Conservation (phyloP, 2,329 filamentous ascomycete species). For the Ceratocystis diversiconidia region DNA sequence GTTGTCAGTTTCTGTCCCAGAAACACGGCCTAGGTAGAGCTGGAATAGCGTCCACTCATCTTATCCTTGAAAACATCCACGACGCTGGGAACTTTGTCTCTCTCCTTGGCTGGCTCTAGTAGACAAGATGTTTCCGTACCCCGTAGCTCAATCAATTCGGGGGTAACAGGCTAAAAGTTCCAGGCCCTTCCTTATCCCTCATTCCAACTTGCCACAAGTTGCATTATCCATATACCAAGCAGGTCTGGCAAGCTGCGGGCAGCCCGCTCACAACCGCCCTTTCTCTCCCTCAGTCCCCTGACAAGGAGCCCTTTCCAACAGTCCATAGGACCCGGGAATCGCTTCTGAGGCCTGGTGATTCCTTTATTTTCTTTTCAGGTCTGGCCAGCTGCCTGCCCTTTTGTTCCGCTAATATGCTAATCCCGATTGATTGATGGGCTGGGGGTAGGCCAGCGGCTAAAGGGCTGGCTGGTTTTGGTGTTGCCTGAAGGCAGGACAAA, state of each 20-base stretch:
- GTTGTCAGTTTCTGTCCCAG: not conserved
- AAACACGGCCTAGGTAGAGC: conserved; percentile 4
- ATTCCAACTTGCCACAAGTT: not conserved
- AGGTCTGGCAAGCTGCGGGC: not conserved
- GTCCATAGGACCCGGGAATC: not conserved
- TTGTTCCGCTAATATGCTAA: not conserved
- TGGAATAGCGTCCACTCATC: not conserved
- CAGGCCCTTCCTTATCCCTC: conserved; percentile 1
- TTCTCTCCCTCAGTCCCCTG: not conserved
- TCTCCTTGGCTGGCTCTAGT: not conserved
- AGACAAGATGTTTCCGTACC: not conserved
- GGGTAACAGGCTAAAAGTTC: not conserved
- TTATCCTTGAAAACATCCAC: conserved; percentile 2
- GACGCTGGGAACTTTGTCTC: conserved; percentile 1
- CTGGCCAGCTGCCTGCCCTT: not conserved
- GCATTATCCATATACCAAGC: not conserved
- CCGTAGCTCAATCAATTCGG: not conserved
- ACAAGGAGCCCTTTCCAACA: not conserved
- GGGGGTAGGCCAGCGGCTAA: not conserved
- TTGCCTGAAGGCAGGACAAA: too few relatives aligned
- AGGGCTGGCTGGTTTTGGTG: not conserved
- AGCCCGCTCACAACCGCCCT: not conserved
- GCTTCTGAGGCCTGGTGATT: not conserved
- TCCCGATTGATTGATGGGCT: not conserved
- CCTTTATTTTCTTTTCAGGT: not conserved